A percentile compares a stretch with the other conserved stretches of the same genome.
Conservation (phyloP, 2,329 filamentous ascomycete species). For the Alternaria sp. region DNA sequence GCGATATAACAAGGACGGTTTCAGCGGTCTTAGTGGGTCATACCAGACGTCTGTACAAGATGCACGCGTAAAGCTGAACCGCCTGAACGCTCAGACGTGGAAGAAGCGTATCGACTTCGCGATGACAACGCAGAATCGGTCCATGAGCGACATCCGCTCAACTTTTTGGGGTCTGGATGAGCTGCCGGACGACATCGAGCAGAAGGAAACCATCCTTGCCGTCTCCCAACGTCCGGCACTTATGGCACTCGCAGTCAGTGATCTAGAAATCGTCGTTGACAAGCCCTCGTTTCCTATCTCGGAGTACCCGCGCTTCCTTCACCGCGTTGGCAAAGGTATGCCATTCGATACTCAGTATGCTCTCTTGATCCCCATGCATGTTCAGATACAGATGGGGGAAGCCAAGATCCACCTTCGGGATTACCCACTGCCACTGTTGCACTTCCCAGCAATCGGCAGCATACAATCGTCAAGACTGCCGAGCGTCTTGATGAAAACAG, state of each 20-base stretch:
- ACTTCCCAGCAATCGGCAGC: slow-evolving; percentile 82
- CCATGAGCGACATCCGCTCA: slow-evolving; percentile 80
- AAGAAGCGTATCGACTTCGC: slow-evolving; percentile 86
- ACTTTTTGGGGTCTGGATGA: slow-evolving; percentile 85
- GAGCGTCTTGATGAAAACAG: slow-evolving; percentile 83
- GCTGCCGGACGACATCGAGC: slow-evolving; percentile 80
- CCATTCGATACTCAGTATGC: slow-evolving; percentile 90
- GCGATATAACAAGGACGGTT: slow-evolving; percentile 81
- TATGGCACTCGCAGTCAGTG: slow-evolving; percentile 80
- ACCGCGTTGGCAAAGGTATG: slow-evolving; percentile 96
- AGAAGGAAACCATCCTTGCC: slow-evolving; percentile 83
- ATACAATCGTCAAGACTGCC: slow-evolving; percentile 81
- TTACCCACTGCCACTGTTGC: slow-evolving; percentile 90
- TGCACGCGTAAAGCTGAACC: slow-evolving; percentile 76
- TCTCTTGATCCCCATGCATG: slow-evolving; percentile 86
- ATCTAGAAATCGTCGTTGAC: slow-evolving; percentile 85
- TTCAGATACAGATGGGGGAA: slow-evolving; percentile 90
- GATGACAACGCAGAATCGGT: slow-evolving; percentile 71
- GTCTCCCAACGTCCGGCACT: slow-evolving; percentile 86
- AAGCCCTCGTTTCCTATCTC: slow-evolving; percentile 89
- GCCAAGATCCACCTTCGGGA: slow-evolving; percentile 86
- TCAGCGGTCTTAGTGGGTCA: slow-evolving; percentile 73
- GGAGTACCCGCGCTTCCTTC: slow-evolving; percentile 82
- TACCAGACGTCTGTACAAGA: slow-evolving; percentile 78
- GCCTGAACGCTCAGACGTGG: slow-evolving; percentile 90